These are phyloP conservation scores for Hypericum perforatum DNA, from an alignment of 345 rosid genomes.

Conservation along the genomic window DNA sequence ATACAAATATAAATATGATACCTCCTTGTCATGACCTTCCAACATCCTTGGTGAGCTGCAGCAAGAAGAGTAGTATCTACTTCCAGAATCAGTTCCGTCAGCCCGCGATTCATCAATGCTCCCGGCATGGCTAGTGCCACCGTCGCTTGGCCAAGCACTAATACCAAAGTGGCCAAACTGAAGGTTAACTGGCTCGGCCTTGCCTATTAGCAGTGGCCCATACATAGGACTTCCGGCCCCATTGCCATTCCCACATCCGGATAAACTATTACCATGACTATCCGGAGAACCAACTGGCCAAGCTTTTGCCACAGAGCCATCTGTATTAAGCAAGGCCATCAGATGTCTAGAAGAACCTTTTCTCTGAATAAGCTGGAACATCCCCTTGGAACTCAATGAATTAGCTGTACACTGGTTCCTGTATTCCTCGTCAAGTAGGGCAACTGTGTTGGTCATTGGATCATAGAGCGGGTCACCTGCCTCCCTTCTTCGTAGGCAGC, in stretches of 20 bases:
- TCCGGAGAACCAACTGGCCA: conserved; percentile 75
- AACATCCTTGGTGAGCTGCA: conserved; percentile 93
- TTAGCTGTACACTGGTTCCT: conserved; percentile 88
- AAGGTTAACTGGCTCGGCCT: conserved; percentile 91
- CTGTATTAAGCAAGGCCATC: conserved; percentile 93
- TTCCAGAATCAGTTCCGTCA: conserved; percentile 68
- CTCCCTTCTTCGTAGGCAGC: conserved; percentile 87
- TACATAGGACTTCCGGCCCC: conserved; percentile 59
- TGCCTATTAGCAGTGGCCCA: conserved; percentile 66
- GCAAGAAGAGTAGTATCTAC: conserved; percentile 78
- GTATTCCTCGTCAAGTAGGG: conserved; percentile 78
- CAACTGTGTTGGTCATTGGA: conserved; percentile 60
- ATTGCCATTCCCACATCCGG: conserved; percentile 30
- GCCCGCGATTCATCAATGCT: conserved; percentile 82
- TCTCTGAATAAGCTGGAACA: conserved; percentile 94
- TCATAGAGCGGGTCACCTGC: conserved; percentile 84
- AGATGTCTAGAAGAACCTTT: conserved; percentile 91
- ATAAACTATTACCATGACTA: conserved; percentile 35
- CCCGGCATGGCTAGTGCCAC: conserved; percentile 83
- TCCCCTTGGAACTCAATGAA: conserved; percentile 89
- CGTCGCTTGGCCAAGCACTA: conserved; percentile 97
- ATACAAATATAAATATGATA: conserved; percentile 12
- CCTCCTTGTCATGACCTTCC: conserved; percentile 92
- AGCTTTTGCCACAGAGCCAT: conserved; percentile 90
- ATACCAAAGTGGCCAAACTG: conserved; percentile 92